A percentile compares a stretch with the other conserved stretches of the same genome.
Evolutionary conservation across 768 basidiomycete species (phyloP).

Genomic region (Suillus subaureus): DNA sequence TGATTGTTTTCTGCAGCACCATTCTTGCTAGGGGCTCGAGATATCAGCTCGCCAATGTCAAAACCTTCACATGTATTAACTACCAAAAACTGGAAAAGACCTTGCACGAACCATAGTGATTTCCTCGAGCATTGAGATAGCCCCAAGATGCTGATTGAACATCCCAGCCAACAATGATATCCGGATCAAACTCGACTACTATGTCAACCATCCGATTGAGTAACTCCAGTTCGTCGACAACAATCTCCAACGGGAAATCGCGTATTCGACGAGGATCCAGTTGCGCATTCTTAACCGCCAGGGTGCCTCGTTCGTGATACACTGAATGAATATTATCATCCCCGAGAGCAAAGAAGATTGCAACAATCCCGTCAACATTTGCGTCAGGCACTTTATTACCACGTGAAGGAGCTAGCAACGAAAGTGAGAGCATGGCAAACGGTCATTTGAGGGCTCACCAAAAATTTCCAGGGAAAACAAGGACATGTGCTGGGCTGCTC

Average conservation of each 20-base stretch:
- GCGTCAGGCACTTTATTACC: slow-evolving; percentile 66
- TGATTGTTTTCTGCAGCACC: slow-evolving; percentile 47
- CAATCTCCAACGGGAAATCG: slow-evolving; percentile 49
- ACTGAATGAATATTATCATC: slow-evolving; percentile 39
- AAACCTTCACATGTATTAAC: slow-evolving; percentile 49
- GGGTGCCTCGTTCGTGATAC: slow-evolving; percentile 45
- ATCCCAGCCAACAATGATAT: slow-evolving; percentile 93
- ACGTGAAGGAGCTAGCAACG: slow-evolving; percentile 55
- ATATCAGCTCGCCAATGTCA: slow-evolving; percentile 71
- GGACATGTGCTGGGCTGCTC: slow-evolving; percentile 76
- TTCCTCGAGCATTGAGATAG: slow-evolving; percentile 73
- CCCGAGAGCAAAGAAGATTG: slow-evolving; percentile 74
- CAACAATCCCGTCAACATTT: slow-evolving; percentile 54
- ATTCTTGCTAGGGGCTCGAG: slow-evolving; percentile 63
- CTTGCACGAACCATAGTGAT: slow-evolving; percentile 50
- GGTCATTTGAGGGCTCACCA: slow-evolving; percentile 50
- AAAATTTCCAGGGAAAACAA: slow-evolving; percentile 84
- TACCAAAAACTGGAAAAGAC: slow-evolving; percentile 5
- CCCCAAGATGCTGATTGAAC: slow-evolving; percentile 90
- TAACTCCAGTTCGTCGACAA: slow-evolving; percentile 75
- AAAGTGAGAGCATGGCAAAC: neutral
- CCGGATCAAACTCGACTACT: slow-evolving; percentile 81
- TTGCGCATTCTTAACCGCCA: slow-evolving; percentile 50
- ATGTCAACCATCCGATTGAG: slow-evolving; percentile 77
- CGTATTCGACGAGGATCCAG: slow-evolving; percentile 46